These are phyloP conservation scores for Gautieria morchelliformis DNA, from an alignment of 768 basidiomycete genomes.

Conservation along the genomic window DNA sequence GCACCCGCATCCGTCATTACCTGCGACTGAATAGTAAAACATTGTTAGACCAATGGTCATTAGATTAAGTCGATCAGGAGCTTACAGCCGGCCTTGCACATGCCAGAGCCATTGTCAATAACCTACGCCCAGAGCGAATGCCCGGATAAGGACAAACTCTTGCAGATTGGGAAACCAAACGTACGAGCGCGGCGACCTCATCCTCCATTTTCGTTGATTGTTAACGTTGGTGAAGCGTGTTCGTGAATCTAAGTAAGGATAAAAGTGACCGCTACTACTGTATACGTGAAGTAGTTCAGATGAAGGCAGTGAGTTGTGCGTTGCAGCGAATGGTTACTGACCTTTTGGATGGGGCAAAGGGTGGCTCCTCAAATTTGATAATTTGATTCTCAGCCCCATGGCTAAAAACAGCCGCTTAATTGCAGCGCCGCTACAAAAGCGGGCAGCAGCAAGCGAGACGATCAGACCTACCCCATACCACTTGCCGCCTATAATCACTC, in stretches of 20 bases:
- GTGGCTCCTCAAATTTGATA: too few species aligned
- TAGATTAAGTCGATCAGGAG: constrained; percentile 16
- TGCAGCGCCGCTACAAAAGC: too few species aligned
- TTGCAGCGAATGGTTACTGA: too few species aligned
- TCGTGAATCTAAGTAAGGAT: background rate
- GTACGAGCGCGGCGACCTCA: constrained; percentile 49
- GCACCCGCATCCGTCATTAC: constrained; percentile 23
- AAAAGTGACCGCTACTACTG: background rate
- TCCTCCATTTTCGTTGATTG: constrained; percentile 40
- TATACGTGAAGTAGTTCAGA: too few species aligned
- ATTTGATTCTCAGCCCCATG: too few species aligned
- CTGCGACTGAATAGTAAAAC: constrained; percentile 43
- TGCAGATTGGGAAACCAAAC: constrained; percentile 11
- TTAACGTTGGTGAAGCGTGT: background rate
- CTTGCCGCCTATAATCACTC: too few species aligned
- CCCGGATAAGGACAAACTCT: background rate
- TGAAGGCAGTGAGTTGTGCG: too few species aligned
- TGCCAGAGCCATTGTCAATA: constrained; percentile 93
- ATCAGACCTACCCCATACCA: too few species aligned
- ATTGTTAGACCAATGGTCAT: constrained; percentile 10
- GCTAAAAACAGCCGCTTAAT: too few species aligned
- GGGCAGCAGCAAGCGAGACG: too few species aligned
- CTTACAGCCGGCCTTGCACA: constrained; percentile 99
- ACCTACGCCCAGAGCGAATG: constrained; percentile 35
- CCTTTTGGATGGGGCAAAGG: too few species aligned